These are phyloP conservation scores for Salix suchowensis DNA, from an alignment of 345 rosid species.

Conservation along the genomic window DNA sequence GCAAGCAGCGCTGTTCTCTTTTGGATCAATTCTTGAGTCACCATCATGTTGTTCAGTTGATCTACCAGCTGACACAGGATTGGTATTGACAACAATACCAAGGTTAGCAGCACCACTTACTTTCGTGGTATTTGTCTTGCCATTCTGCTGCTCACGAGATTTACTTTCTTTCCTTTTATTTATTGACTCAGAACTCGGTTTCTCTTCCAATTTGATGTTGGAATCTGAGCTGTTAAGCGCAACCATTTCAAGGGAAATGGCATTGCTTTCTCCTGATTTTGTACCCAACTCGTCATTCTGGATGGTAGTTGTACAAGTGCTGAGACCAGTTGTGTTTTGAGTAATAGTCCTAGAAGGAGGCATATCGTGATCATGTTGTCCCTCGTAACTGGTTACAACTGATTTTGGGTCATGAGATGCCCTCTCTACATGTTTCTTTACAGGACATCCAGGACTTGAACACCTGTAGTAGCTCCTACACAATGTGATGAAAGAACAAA, in stretches of 20 bases:
- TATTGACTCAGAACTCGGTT: constrained; percentile 24
- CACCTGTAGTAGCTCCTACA: constrained; percentile 95
- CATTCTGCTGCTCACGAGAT: constrained; percentile 26
- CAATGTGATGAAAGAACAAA: neutral
- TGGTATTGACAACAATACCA: neutral
- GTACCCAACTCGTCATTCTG: constrained; percentile 29
- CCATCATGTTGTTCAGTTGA: constrained; percentile 16
- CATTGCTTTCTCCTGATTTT: constrained; percentile 35
- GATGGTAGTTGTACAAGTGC: constrained; percentile 12
- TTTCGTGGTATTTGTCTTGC: constrained; percentile 20
- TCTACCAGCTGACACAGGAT: constrained; percentile 2
- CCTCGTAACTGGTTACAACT: constrained; percentile 83
- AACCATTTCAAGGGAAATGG: constrained; percentile 20
- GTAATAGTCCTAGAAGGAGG: constrained; percentile 77
- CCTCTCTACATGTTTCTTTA: constrained; percentile 83
- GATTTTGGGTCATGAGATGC: constrained; percentile 63
- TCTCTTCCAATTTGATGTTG: constrained; percentile 30
- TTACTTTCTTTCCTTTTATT: constrained; percentile 26
- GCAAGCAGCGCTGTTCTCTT: constrained; percentile 24
- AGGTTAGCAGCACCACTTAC: constrained; percentile 18
- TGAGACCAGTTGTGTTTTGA: constrained; percentile 35
- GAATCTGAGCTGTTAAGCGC: constrained; percentile 23
- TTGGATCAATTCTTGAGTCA: constrained; percentile 23
- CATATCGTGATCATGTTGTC: constrained; percentile 71
- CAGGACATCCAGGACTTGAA: constrained; percentile 86